Evolutionary conservation across 2,329 filamentous ascomycete genomes (phyloP).

Genomic region (Penicillium vulpinum): DNA sequence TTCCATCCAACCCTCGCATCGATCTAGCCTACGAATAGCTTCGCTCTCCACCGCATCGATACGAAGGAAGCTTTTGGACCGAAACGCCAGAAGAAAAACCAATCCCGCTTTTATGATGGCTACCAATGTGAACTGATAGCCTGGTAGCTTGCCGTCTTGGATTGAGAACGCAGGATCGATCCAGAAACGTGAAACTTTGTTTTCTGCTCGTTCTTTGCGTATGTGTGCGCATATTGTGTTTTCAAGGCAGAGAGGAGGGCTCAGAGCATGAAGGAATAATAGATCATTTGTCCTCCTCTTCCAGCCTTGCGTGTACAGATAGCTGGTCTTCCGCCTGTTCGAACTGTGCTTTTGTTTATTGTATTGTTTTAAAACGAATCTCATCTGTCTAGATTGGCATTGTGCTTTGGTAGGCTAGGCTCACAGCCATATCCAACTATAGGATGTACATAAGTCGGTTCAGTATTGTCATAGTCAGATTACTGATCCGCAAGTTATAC

Average conservation of each 20-base stretch:
- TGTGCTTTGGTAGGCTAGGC: constrained; percentile 7
- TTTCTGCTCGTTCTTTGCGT: constrained; percentile 15
- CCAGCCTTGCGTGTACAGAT: constrained; percentile 44
- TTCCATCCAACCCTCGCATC: constrained; percentile 16
- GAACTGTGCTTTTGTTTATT: constrained; percentile 38
- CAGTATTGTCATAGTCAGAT: not conserved
- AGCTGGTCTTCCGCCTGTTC: constrained; percentile 41
- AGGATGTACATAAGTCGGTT: not conserved
- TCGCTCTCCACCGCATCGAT: constrained; percentile 5
- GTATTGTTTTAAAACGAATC: constrained; percentile 37
- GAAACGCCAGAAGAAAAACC: constrained; percentile 8
- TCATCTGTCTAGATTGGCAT: constrained; percentile 29
- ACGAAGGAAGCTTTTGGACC: constrained; percentile 7
- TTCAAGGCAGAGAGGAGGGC: constrained; percentile 24
- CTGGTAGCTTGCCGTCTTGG: constrained; percentile 23
- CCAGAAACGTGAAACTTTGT: constrained; percentile 3
- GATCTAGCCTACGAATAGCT: not conserved
- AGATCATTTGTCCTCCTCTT: constrained; percentile 22
- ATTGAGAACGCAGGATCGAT: constrained; percentile 21
- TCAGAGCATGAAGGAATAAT: constrained; percentile 24
- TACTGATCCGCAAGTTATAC: not conserved
- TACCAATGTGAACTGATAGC: constrained; percentile 16
- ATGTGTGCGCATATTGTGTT: constrained; percentile 31
- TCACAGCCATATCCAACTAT: not conserved
- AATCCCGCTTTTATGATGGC: constrained; percentile 22